phyloP scores from a whole-genome alignment of 805 yeast species.

The Pichia ethanolica region DNA sequence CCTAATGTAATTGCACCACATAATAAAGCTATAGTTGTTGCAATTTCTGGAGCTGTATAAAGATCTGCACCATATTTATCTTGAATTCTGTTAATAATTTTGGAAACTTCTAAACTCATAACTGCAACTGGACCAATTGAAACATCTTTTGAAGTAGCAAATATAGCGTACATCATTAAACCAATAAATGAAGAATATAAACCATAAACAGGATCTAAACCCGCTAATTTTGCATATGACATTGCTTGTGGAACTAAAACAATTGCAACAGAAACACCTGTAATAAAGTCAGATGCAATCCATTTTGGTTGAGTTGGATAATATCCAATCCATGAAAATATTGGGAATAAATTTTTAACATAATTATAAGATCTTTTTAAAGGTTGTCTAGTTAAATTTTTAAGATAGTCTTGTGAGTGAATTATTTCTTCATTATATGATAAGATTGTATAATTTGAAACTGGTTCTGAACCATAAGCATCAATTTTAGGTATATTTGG shows the following conservation, averaged over 20 bases:
- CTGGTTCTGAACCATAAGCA: neutral
- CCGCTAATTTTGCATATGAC: conserved; percentile 89
- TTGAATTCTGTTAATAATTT: conserved; percentile 60
- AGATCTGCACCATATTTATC: conserved; percentile 26
- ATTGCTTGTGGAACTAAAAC: conserved; percentile 93
- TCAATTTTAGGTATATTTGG: neutral
- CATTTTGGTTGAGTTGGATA: conserved; percentile 59
- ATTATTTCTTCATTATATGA: conserved; percentile 23
- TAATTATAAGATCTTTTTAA: conserved; percentile 35
- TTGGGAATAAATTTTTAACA: conserved; percentile 63
- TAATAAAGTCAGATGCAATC: conserved; percentile 75
- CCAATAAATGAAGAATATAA: conserved; percentile 88
- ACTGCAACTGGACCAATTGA: conserved; percentile 96
- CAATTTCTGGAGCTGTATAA: conserved; percentile 62
- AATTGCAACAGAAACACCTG: conserved; percentile 89
- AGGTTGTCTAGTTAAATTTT: conserved; percentile 31
- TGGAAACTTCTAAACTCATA: conserved; percentile 83
- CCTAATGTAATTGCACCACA: conserved; percentile 84
- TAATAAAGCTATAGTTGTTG: conserved; percentile 69
- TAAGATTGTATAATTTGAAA: neutral
- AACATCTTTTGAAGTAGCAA: conserved; percentile 94
- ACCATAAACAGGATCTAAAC: conserved; percentile 75
- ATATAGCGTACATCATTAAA: conserved; percentile 77
- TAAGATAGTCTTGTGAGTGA: conserved; percentile 19
- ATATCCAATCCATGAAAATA: conserved; percentile 74